Evolutionary conservation across 805 yeast genomes (phyloP), one percentile per base, ranked within the genome.

Genomic region (Nakazawaea holstii): DNA sequence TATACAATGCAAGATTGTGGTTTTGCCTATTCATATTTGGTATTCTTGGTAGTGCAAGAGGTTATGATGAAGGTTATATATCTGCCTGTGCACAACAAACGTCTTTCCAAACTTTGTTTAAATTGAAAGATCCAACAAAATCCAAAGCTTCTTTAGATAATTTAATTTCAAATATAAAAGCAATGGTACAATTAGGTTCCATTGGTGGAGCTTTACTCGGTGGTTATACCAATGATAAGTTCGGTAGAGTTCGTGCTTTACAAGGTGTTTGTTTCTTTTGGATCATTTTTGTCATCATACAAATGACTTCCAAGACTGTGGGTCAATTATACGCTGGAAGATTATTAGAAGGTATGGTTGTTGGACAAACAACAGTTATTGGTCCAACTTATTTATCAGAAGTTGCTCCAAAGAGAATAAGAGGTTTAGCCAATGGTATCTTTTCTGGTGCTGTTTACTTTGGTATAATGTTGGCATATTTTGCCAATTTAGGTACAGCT

Each of bases 371-470:
- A 8, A 72, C 76, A 8, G 77, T 78, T 14, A 67, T 74, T 50
- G 82, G 82, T 6, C 83, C 83, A 11, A 67, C 76, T 44, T 77
- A 76, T 53, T 57, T 76, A 41, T 69, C 79, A 3, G 84, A 79
- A 56, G 69, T 74, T 33, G 66, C 82, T 13, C 83, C 84, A 15
- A 66, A 69, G 37, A 62, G 71, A 31, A 70, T 74, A 48, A 67
- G 84, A 60, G 83, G 83, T 37, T 53, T 74, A 43, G 71, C 77
- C 55, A 71, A 69, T 41, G 73, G 79, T 62, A 61, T 76, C 35
- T 79, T 76, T 56, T 73, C 80, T 3, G 83, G 84, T 50, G 75
- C 80, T 8, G 82, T 79, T 32, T 78, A 78, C 53, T 60, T 79
- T 13, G 84, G 84, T 36, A 67, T 76, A 29, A 66, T 74, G 70